Percentiles rank a stretch among this genome's conserved stretches.
phyloP scores from a whole-genome alignment of 2,329 filamentous ascomycete genomes.

The Aspergillus tamarii region DNA sequence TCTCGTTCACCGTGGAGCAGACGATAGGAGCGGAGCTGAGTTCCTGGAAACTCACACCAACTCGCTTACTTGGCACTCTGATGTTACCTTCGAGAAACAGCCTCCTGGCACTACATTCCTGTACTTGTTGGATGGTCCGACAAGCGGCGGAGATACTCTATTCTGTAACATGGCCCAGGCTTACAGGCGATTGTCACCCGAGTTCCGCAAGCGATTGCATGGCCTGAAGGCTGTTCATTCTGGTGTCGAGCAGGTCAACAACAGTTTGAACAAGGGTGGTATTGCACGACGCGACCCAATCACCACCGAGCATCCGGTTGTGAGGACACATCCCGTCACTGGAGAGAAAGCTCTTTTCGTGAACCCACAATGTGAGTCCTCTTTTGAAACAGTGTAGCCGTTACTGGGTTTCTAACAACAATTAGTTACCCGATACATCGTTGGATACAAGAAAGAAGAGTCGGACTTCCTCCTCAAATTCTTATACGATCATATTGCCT shows the following conservation, averaged over 20 bases:
- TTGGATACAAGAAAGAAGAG: slow-evolving; percentile 85
- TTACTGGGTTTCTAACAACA: neutral
- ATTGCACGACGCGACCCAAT: slow-evolving; percentile 77
- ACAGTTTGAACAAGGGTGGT: slow-evolving; percentile 66
- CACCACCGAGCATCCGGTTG: slow-evolving; percentile 72
- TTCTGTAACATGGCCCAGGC: slow-evolving; percentile 80
- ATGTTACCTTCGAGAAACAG: slow-evolving; percentile 85
- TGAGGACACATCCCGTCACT: slow-evolving; percentile 79
- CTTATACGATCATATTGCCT: slow-evolving; percentile 73
- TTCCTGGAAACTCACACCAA: slow-evolving; percentile 74
- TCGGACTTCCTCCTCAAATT: slow-evolving; percentile 77
- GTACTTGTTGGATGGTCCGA: slow-evolving; percentile 81
- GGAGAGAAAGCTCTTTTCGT: slow-evolving; percentile 83
- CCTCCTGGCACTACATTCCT: slow-evolving; percentile 89
- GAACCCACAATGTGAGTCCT: slow-evolving; percentile 74
- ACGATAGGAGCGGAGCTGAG: slow-evolving; percentile 62
- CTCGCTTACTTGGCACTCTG: slow-evolving; percentile 85
- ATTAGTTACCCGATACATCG: slow-evolving; percentile 75
- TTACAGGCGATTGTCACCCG: slow-evolving; percentile 77
- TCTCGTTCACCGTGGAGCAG: slow-evolving; percentile 73
- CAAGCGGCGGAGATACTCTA: slow-evolving; percentile 80
- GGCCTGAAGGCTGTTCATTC: slow-evolving; percentile 81
- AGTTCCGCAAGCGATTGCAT: slow-evolving; percentile 78
- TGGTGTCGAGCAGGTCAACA: slow-evolving; percentile 76
- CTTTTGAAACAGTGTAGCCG: neutral